A percentile compares a stretch with the other conserved stretches of the same genome.
Evolutionary conservation across 2,329 filamentous ascomycete genomes (phyloP).

Genomic region (Seiridium unicorne): DNA sequence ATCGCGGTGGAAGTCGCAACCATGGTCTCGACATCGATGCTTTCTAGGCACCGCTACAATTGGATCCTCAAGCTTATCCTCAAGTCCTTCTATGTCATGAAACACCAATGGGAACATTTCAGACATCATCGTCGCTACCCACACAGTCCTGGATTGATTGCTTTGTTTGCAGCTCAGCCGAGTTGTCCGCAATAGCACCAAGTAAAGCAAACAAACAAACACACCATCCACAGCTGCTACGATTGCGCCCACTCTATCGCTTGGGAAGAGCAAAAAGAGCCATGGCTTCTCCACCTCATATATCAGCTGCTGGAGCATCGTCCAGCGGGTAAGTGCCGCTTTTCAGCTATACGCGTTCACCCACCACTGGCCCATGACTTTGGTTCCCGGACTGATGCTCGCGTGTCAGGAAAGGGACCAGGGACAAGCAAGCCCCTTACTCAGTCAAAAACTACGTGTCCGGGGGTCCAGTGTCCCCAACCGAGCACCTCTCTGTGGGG

Average conservation of each 20-base stretch:
- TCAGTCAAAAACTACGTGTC: background rate
- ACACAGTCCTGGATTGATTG: no score
- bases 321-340: background rate
- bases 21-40: background rate
- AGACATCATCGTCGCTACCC: no score
- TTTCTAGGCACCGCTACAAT: background rate
- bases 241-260: no score
- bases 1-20: background rate
- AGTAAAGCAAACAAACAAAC: no score
- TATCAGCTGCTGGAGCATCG: background rate
- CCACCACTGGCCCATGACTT: background rate
- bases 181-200: no score
- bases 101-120: no score
- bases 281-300: background rate
- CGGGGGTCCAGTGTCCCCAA: background rate
- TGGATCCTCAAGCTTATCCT: background rate
- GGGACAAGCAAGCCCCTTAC: no score
- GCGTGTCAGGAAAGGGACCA: background rate
- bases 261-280: background rate
- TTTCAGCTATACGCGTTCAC: no score
- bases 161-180: no score
- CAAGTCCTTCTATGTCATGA: no score
- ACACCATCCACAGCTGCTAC: no score
- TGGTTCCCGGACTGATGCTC: background rate
- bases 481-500: background rate